These are phyloP conservation scores for Cyclotella choctawhatcheeana DNA, from an alignment of 108 stramenopile species.

Conservation along the genomic window DNA sequence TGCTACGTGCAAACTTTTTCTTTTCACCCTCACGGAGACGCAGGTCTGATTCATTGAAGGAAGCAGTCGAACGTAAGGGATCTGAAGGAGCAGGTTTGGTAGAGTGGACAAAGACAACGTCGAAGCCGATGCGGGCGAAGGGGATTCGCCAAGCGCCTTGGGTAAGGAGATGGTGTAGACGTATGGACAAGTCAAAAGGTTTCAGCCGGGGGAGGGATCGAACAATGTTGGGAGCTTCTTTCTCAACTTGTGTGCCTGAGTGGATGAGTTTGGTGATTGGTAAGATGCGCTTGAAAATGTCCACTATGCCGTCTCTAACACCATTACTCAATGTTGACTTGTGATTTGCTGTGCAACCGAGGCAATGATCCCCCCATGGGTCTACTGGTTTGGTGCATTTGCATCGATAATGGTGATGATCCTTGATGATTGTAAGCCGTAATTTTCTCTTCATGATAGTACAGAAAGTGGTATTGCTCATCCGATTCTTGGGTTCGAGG, in stretches of 20 bases:
- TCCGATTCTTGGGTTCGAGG: background rate
- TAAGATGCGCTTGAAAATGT: background rate
- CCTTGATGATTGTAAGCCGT: background rate
- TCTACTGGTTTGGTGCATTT: background rate
- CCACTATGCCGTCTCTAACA: background rate
- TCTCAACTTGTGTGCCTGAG: constrained; percentile 1
- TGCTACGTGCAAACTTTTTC: background rate
- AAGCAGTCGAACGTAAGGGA: background rate
- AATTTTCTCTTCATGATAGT: background rate
- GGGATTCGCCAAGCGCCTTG: background rate
- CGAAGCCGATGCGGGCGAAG: constrained; percentile 4
- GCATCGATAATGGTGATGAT: background rate
- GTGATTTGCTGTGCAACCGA: background rate
- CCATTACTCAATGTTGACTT: background rate
- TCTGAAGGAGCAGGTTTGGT: background rate
- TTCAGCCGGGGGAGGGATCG: background rate
- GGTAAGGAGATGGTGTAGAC: background rate
- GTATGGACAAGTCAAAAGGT: constrained; percentile 11
- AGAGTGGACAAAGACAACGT: background rate
- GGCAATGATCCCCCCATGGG: background rate
- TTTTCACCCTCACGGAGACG: background rate
- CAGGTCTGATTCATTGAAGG: background rate
- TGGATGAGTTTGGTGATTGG: background rate
- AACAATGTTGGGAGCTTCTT: background rate
- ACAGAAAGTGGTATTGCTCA: background rate